Evolutionary conservation across 2,329 filamentous ascomycete species (phyloP).

Genomic region (Colletotrichum tropicicola): DNA sequence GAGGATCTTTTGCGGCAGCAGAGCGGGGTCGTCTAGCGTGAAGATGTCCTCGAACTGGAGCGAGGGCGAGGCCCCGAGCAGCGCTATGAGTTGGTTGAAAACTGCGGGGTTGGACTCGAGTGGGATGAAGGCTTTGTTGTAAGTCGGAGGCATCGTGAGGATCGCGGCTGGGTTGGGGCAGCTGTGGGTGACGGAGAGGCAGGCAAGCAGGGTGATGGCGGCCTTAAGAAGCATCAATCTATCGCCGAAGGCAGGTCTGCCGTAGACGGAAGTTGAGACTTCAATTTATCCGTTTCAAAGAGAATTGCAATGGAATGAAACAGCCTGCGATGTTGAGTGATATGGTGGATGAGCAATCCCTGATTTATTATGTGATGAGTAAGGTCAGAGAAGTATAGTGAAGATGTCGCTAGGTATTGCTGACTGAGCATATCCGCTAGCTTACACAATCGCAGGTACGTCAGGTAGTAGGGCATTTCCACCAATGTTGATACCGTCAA

Average conservation of each 20-base stretch:
- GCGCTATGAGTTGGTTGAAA: conserved; percentile 71
- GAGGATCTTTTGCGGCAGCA: conserved; percentile 64
- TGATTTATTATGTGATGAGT: too few relatives aligned
- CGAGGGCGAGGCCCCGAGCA: conserved; percentile 66
- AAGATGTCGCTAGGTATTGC: too few relatives aligned
- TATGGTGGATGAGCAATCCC: too few relatives aligned
- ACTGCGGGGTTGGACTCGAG: conserved; percentile 67
- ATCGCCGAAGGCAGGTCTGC: too few relatives aligned
- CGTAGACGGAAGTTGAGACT: too few relatives aligned
- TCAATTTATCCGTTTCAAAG: too few relatives aligned
- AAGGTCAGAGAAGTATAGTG: too few relatives aligned
- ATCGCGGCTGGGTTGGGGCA: neutral
- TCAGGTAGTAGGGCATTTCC: too few relatives aligned
- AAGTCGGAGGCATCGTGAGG: conserved; percentile 15
- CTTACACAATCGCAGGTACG: neutral
- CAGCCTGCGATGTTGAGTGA: too few relatives aligned
- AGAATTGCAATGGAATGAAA: too few relatives aligned
- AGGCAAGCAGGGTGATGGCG: neutral
- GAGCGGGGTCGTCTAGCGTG: conserved; percentile 73
- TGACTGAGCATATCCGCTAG: conserved; percentile 11
- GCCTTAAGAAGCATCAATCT: too few relatives aligned
- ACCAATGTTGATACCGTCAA: too few relatives aligned
- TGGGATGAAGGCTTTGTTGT: conserved; percentile 39
- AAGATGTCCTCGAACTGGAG: conserved; percentile 76
- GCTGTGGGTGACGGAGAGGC: neutral